Evolutionary conservation across 2,329 filamentous ascomycete species (phyloP), one percentile per base, ranked within the genome.

Genomic region (Colletotrichum sansevieriae): DNA sequence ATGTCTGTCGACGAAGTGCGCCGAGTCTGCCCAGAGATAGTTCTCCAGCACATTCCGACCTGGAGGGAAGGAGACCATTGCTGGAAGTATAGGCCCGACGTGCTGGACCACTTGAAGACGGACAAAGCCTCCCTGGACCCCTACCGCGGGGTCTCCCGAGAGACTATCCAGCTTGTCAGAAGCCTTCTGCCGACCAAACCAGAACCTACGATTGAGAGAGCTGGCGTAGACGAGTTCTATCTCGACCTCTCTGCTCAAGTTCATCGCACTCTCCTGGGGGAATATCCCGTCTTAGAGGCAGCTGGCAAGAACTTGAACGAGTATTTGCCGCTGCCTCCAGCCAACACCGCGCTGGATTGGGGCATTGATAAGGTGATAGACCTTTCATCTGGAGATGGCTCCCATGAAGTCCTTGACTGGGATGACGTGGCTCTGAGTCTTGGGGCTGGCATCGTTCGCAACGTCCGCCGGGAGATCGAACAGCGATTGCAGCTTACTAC

Each of bases 111-210:
- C 20, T 35, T 61, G 44, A 61, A 35, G 29, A 61, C 58, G 33
- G 58, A 61, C 2, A 61, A 61, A 47, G 58, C 58, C 10, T 61
- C 58, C 13, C 29, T 61, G 6, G 58, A 61, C 3, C 58, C 58
- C 11, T 61, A 61, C 37, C 46, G 58, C 2, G 12, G 29, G 11
- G 37, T 61, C 2, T 61, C 58, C 6, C 20, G 58, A 0, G 33
- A 35, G 49, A 52, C 49, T 2, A 35, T 52, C 15, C 49, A 52
- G 2, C 49, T 52, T 1, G 25, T 52, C 49, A 8, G 22, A 9
- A 52, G 3, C 8, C 49, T 52, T 0, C 1, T 52, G 33, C 49
- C 49, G 2, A 25, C 0, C 0, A 52, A 52, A 1, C 49, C 49
- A n/a, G 15, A 25, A 2, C 49, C 49, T 0, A 52, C 25, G 7